A percentile compares a stretch with the other conserved stretches of the same genome.
Conservation (phyloP, 305 asterid genomes). For the Fraxinus paxiana region DNA sequence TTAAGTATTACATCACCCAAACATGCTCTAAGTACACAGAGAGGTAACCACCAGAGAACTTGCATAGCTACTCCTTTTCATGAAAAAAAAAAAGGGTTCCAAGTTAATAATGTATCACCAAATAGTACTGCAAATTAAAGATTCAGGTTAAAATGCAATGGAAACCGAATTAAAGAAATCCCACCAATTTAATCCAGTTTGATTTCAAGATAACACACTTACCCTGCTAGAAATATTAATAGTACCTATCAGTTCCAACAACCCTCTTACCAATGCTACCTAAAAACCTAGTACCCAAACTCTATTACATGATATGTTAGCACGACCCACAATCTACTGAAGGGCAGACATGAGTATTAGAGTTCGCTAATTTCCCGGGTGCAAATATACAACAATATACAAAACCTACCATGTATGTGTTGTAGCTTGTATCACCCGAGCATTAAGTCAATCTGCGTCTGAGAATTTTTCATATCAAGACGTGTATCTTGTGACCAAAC, state of each 20-base stretch:
- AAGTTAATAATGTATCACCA: background rate
- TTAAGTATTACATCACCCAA: background rate
- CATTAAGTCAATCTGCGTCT: constrained; percentile 72
- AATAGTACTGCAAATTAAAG: background rate
- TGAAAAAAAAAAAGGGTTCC: background rate
- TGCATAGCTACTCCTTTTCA: background rate
- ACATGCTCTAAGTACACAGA: background rate
- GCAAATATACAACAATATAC: background rate
- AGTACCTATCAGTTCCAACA: constrained; percentile 3
- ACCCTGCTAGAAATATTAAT: constrained; percentile 18
- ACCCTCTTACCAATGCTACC: constrained; percentile 20
- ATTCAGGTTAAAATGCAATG: background rate
- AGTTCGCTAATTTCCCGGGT: background rate
- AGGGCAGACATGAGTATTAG: background rate
- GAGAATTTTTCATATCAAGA: constrained; percentile 48
- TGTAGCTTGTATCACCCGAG: constrained; percentile 61
- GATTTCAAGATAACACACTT: background rate
- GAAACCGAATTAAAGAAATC: background rate
- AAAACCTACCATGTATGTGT: constrained; percentile 36
- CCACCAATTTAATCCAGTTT: constrained; percentile 4
- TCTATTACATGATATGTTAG: constrained; percentile 22
- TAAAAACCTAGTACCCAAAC: constrained; percentile 7
- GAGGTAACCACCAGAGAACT: background rate
- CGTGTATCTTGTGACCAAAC: constrained; percentile 59
- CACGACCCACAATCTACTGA: constrained; percentile 4